Evolutionary conservation across 139 green algal genomes (phyloP), one percentile per base, ranked within the genome.

Genomic region (Picochlorum costavermella): DNA sequence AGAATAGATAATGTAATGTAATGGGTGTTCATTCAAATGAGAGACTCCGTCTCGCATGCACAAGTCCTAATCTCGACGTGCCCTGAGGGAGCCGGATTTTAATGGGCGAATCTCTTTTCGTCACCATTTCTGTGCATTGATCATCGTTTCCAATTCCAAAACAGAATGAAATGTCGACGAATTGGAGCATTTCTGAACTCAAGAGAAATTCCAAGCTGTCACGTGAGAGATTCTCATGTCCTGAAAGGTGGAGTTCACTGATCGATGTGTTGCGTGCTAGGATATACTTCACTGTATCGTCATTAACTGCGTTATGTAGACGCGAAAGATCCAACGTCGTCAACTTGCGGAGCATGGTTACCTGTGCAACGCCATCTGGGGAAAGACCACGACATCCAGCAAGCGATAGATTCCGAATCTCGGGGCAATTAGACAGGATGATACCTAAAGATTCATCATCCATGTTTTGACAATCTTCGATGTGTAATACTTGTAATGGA

Each of bases 321-420:
- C 56, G 61, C 2, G 67, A 67, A 10, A 73, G 60, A 44, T 73
- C 43, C 46, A 68, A 43, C 13, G 61, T 25, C 11, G 45, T 40
- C 13, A 73, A 45, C 44, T 26, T 40, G 12, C 17, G 13, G 6
- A 73, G 45, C 6, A 31, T 56, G 25, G 11, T 36, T 8, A 73
- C 31, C 10, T 16, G 5, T 28, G 25, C 13, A 12, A 73, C 43
- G 8, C 3, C 4, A 49, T 44, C 40, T 37, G 46, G 12, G 1
- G 58, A 44, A n/a, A 64, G 25, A n/a, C 12, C 25, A n/a, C n/a
- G 14, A 31, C 20, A 29, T 51, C 58, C 58, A n/a, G 57, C 25
- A 6, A 64, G 43, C 5, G 20, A 44, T 25, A 64, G 14, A 28
- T 25, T 12, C 14, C 9, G 58, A 6, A 64, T n/a, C n/a, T 64